Base-by-base conservation (phyloP, 2,329 filamentous ascomycete species). In the Triangularia setosa region DNA sequence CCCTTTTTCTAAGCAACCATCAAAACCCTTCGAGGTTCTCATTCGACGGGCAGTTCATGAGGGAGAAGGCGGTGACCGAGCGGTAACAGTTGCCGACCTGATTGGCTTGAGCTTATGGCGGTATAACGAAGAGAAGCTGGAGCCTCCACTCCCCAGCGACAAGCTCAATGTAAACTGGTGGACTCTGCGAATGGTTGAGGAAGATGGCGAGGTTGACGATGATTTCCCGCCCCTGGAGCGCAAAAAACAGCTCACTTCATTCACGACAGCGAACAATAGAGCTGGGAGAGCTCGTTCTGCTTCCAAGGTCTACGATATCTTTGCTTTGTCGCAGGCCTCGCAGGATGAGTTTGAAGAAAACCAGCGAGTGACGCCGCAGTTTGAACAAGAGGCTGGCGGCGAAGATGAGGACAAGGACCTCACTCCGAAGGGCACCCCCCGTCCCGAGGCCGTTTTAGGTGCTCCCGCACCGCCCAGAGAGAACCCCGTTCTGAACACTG, bases 121-220 rank as follows among this genome's bases (percentile, higher is more conserved):
- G 67, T 95, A 94, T 73, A 86, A 87, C 57, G 89, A 93, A 70
- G 90, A 93, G 73, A 90, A 90, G 69, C 79, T 87, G 27, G 85
- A 92, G 68, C 91, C 91, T 3, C 74, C 83, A 0, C 79, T 95
- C 9, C 79, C 86, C 0, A 74, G 79, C 1, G 84, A 88, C 59
- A 91, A 92, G 72, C 80, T 87, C 60, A 92, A 91, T 70, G 88
- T 93, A 70, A 94, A 94, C 72, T 87, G 87, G 80, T 95, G 90
- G 90, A 91, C 88, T 24, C 78, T 96, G 63, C 85, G 91, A 48
- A 93, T 96, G 87, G 90, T 93, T 1, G 88, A 95, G 66, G 87
- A 95, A 73, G 90, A 91, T 63, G 92, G 90, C 58, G 91, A 95
- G 72, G 88, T 94, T 1, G 91, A 96, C 69, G 90, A 92, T 68